phyloP scores from a whole-genome alignment of 2,329 filamentous ascomycete genomes.

The Zasmidium cellare region DNA sequence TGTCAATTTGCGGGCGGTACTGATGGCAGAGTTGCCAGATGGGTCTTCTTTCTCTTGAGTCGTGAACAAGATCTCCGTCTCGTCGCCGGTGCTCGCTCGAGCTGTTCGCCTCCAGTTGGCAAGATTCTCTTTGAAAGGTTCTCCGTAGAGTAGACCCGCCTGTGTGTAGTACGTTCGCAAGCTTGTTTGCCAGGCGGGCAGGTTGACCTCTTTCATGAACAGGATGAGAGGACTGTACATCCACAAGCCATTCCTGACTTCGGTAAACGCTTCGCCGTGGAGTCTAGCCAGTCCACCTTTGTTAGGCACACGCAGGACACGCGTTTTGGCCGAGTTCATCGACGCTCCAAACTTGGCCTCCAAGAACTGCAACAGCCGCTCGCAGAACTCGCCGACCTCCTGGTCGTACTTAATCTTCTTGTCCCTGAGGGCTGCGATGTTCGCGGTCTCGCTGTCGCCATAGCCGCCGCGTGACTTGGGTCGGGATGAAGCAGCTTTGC shows the following conservation, averaged over 20 bases:
- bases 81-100: constrained; percentile 32
- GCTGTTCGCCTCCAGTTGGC: constrained; percentile 63
- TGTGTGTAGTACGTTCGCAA: constrained; percentile 79
- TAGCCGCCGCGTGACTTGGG: constrained; percentile 55
- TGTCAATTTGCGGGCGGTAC: constrained; percentile 82
- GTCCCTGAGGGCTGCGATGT: constrained; percentile 91
- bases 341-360: constrained; percentile 75
- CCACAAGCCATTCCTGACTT: constrained; percentile 75
- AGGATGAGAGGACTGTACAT: constrained; percentile 84
- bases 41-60: constrained; percentile 80
- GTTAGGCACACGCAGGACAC: constrained; percentile 36
- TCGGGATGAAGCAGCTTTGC: constrained; percentile 50
- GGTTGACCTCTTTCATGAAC: constrained; percentile 83
- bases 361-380: constrained; percentile 79
- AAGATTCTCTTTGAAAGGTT: constrained; percentile 76
- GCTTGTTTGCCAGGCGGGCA: constrained; percentile 75
- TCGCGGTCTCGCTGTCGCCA: constrained; percentile 68
- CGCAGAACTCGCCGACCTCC: constrained; percentile 75
- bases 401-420: constrained; percentile 87
- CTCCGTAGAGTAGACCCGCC: constrained; percentile 73
- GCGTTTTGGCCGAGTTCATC: constrained; percentile 55
- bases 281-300: constrained; percentile 52
- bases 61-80: constrained; percentile 71
- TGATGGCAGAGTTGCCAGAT: constrained; percentile 60
- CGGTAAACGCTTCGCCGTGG: constrained; percentile 67